Percentiles rank a stretch among this genome's conserved stretches.
Evolutionary conservation across 2,329 filamentous ascomycete species (phyloP).

Genomic region (Atkinsonella texensis): DNA sequence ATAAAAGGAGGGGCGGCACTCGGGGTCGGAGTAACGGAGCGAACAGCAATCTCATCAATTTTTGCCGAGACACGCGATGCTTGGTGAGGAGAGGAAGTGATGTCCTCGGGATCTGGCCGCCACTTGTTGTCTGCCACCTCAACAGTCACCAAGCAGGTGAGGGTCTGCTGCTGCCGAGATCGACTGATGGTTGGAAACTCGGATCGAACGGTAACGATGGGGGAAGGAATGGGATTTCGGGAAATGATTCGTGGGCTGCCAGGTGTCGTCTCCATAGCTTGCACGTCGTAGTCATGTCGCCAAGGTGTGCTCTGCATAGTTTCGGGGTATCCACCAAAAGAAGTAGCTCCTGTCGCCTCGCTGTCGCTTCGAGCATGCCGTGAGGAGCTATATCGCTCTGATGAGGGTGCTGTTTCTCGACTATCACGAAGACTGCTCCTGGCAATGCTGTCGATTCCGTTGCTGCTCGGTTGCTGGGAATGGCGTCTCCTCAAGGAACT

Average conservation of each 20-base stretch:
- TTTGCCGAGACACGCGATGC: conserved; percentile 27
- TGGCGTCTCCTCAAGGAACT: conserved; percentile 24
- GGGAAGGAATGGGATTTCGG: conserved; percentile 80
- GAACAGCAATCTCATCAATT: conserved; percentile 41
- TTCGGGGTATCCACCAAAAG: conserved; percentile 70
- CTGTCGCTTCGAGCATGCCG: conserved; percentile 69
- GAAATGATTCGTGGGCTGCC: conserved; percentile 58
- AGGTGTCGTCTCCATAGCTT: conserved; percentile 85
- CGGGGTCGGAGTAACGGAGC: conserved; percentile 47
- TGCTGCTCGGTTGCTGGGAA: conserved; percentile 18
- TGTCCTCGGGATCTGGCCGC: conserved; percentile 72
- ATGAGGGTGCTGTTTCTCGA: conserved; percentile 29
- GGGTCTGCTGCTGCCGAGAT: conserved; percentile 84
- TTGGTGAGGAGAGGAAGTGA: conserved; percentile 41
- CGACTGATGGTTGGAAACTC: conserved; percentile 91
- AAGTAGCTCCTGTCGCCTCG: conserved; percentile 58
- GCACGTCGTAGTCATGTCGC: conserved; percentile 87
- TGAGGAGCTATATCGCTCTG: conserved; percentile 33
- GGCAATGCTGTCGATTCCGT: conserved; percentile 19
- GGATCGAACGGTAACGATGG: conserved; percentile 86
- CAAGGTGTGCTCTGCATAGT: conserved; percentile 59
- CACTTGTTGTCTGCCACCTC: conserved; percentile 91
- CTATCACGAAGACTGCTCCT: conserved; percentile 35
- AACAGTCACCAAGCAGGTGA: conserved; percentile 88
- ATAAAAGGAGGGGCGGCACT: conserved; percentile 44